These are phyloP conservation scores for Backusella psychrophila DNA, from an alignment of 192 early-diverging fungal species.

Conservation along the genomic window DNA sequence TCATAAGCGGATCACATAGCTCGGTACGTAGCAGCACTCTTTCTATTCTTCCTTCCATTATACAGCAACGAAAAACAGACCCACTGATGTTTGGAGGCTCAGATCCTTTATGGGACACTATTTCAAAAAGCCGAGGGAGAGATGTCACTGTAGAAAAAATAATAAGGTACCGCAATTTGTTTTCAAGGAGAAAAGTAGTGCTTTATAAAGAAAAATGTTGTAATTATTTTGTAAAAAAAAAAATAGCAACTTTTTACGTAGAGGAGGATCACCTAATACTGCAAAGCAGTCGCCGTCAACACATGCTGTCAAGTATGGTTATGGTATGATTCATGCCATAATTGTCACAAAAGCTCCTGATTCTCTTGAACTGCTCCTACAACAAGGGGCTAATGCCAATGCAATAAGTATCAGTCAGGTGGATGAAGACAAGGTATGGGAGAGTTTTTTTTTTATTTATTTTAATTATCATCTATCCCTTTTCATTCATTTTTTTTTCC, in stretches of 20 bases:
- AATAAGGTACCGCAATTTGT: constrained; percentile 26
- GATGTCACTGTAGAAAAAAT: constrained; percentile 32
- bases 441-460: not conserved
- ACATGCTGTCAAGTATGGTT: constrained; percentile 27
- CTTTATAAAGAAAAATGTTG: not conserved
- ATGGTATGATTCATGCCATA: constrained; percentile 35
- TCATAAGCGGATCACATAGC: not conserved
- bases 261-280: constrained; percentile 35
- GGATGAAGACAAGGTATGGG: constrained; percentile 30
- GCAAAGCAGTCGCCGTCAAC: constrained; percentile 25
- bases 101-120: constrained; percentile 34
- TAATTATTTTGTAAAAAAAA: not conserved
- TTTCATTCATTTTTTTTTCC: not conserved
- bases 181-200: not conserved
- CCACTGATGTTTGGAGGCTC: constrained; percentile 31
- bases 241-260: constrained; percentile 32
- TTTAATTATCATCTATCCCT: not conserved
- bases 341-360: constrained; percentile 23
- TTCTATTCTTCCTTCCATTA: not conserved
- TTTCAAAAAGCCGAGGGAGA: constrained; percentile 25
- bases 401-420: constrained; percentile 20
- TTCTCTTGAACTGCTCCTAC: constrained; percentile 26
- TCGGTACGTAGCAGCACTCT: not conserved
- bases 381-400: constrained; percentile 36
- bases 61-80: constrained; percentile 24